Percentiles rank a stretch among this genome's conserved stretches.
Evolutionary conservation across 805 yeast genomes (phyloP).

Genomic region (Grigorovia humatica): DNA sequence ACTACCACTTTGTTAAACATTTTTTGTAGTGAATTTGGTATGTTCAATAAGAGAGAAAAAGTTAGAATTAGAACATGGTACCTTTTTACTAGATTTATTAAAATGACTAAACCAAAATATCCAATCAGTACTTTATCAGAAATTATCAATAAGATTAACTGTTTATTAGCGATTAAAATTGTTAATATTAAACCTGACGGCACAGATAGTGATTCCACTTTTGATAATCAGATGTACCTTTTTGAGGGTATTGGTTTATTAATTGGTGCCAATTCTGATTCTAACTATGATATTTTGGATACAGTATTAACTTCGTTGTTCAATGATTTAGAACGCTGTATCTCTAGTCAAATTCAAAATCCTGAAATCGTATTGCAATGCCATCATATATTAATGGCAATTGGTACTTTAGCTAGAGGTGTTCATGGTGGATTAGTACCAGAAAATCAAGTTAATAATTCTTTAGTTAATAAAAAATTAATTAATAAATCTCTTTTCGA

Average conservation of each 20-base stretch:
- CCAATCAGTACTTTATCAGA: slow-evolving; percentile 42
- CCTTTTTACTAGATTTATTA: slow-evolving; percentile 71
- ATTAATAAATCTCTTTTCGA: slow-evolving; percentile 29
- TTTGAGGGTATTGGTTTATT: slow-evolving; percentile 82
- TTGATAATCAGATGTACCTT: slow-evolving; percentile 69
- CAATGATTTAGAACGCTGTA: slow-evolving; percentile 55
- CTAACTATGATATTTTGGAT: slow-evolving; percentile 42
- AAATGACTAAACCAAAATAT: slow-evolving; percentile 58
- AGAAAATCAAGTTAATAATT: slow-evolving; percentile 31
- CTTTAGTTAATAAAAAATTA: slow-evolving; percentile 22
- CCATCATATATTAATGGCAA: slow-evolving; percentile 78
- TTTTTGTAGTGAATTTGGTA: slow-evolving; percentile 72
- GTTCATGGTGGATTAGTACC: slow-evolving; percentile 44
- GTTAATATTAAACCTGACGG: slow-evolving; percentile 25
- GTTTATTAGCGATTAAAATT: slow-evolving; percentile 46
- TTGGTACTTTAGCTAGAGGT: slow-evolving; percentile 86
- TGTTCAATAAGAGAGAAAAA: slow-evolving; percentile 60
- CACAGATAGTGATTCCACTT: slow-evolving; percentile 45
- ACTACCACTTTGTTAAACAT: slow-evolving; percentile 59
- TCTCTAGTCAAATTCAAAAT: slow-evolving; percentile 35
- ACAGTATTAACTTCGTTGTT: slow-evolving; percentile 67
- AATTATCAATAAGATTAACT: slow-evolving; percentile 52
- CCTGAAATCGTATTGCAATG: slow-evolving; percentile 53
- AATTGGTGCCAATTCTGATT: slow-evolving; percentile 40
- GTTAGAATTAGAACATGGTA: slow-evolving; percentile 88